Evolutionary conservation across 345 rosid species (phyloP), one percentile per base, ranked within the genome.

Genomic region (Aurinia saxatilis): DNA sequence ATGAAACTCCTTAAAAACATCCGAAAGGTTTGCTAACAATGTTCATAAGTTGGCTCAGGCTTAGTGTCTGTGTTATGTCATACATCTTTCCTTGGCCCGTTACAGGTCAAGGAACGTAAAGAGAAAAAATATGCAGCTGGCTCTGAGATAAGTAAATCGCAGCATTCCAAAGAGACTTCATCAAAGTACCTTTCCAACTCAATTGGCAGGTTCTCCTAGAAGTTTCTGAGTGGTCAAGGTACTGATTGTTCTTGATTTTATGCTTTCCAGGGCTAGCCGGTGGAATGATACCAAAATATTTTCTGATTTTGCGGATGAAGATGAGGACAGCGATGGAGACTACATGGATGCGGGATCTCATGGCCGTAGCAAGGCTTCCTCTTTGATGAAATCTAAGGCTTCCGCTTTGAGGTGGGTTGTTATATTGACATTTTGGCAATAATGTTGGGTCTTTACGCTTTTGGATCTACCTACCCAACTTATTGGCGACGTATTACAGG

Each of bases 211-310:
- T 16, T 42, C 49, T 49, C 63, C 9, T 46, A 53, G n/a, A n/a
- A n/a, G n/a, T n/a, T n/a, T n/a, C n/a, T n/a, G n/a, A n/a, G 51
- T 41, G 6, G 48, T 56, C 53, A 48, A 39, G 37, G 44, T 50
- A 46, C 44, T 15, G 33, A 4, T 42, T 15, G 50, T 58, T n/a
- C n/a, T 41, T 64, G 11, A 1, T 45, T 17, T 45, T 34, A 17
- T 57, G 50, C 36, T 50, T 45, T 68, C 60, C 84, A 87, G 99
- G 87, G 74, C 59, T 57, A 93, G 99, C 78, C 75, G 79, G 61
- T 93, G 99, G 99, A 90, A 90, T 78, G 95, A 87, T 79, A 81
- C 99, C 14, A 90, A 79, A 70, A 82, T 93, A 79, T 93, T 90
- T 73, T 90, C 97, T 34, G 99, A 89, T 71, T 82, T 74, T 65